Base-by-base conservation (phyloP, 306 rosid genomes). In the Lagenaria siceraria region DNA sequence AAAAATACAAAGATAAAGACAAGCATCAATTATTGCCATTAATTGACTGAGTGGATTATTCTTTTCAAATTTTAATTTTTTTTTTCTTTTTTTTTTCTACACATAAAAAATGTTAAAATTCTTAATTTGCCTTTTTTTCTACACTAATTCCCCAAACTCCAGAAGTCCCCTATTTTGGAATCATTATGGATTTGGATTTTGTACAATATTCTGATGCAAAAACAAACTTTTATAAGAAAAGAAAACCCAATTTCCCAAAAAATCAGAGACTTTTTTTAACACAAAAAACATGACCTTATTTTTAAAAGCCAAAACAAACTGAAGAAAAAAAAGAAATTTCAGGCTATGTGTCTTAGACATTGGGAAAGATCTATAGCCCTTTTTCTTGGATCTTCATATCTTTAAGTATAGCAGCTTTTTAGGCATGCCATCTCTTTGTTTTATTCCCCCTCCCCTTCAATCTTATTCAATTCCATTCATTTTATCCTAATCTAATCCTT, bases 351-450 rank as follows among this genome's bases (percentile, higher is more conserved):
- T 46, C 1, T 3, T 21, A 70, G 76, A 46, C 8, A 70, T 24
- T 2, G 6, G 27, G 49, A 36, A 24, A 36, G 73, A 17, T 10
- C 7, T 70, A 46, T 70, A 70, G 33, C 58, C 8, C 58, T n/a
- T 46, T 65, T 70, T 25, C 40, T 46, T 70, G 36, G 76, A 70
- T 70, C 53, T 70, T 18, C n/a, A 48, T 43, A 70, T 70, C 76
- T 46, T n/a, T 58, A 24, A 29, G 25, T 22, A 24, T 24, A 48
- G 76, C 56, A 70, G 76, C 76, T 70, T 70, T 70, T 70, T 46
- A 70, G 76, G 76, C 76, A 70, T 70, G 76, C 76, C 13, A 11
- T 13, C 40, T 46, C 76, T 43, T 70, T 70, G 21, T 70, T 46
- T 22, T 22, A 6, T 48, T 25, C 38, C 31, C 14, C 22, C 24